Conservation (phyloP, 2,329 filamentous ascomycete species). For the Neonectria sp. region DNA sequence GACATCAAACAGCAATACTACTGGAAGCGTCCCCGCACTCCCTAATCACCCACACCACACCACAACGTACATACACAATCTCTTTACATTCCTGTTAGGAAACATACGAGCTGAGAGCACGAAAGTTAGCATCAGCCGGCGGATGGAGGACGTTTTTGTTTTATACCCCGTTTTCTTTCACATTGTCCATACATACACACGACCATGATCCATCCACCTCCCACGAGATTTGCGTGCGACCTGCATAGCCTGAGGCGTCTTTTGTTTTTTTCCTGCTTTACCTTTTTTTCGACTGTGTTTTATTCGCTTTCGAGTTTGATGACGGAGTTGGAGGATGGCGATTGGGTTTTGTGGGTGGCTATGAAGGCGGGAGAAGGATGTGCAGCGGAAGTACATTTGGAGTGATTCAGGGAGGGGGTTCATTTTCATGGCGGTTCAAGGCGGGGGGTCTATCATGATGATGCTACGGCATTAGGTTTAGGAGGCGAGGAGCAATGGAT, state of each 20-base stretch:
- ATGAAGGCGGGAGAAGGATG: not conserved
- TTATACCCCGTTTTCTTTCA: slow-evolving; percentile 42
- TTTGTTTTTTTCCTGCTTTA: slow-evolving; percentile 30
- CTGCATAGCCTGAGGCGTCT: slow-evolving; percentile 48
- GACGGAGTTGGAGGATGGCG: slow-evolving; percentile 37
- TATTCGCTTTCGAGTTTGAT: slow-evolving; percentile 12
- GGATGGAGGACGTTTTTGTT: slow-evolving; percentile 40
- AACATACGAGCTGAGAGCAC: slow-evolving; percentile 3
- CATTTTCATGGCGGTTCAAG: slow-evolving; percentile 3
- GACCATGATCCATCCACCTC: slow-evolving; percentile 27
- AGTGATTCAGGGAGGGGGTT: not conserved
- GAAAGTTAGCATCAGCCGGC: slow-evolving; percentile 8
- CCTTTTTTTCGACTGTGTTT: slow-evolving; percentile 12
- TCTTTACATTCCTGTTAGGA: not conserved
- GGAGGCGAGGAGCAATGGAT: slow-evolving; percentile 1
- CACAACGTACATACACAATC: slow-evolving; percentile 29
- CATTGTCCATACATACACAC: slow-evolving; percentile 20
- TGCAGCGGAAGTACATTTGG: not conserved
- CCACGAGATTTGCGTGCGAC: slow-evolving; percentile 32
- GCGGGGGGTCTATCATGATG: not conserved
- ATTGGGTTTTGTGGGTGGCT: slow-evolving; percentile 2
- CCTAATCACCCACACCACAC: slow-evolving; percentile 53
- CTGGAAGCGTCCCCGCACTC: slow-evolving; percentile 76
- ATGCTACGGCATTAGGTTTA: not conserved
- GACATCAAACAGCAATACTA: slow-evolving; percentile 73